phyloP scores from a whole-genome alignment of 352 stramenopile genomes.

The Phytophthora ramorum region DNA sequence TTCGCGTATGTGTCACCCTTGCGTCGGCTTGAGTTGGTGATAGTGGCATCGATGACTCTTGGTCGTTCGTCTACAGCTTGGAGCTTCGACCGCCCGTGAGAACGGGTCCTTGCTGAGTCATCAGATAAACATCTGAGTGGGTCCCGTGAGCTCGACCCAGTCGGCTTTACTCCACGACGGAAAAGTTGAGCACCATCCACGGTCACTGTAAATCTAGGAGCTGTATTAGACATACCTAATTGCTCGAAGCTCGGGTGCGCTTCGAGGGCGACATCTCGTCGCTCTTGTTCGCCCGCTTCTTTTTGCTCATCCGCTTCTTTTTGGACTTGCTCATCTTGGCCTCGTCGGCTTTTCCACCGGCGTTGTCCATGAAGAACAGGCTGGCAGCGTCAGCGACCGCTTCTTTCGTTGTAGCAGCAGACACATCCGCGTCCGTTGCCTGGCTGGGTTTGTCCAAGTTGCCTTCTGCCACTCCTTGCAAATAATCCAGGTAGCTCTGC shows the following conservation, averaged over 20 bases:
- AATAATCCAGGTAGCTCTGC: conserved; percentile 56
- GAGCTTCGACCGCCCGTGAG: neutral
- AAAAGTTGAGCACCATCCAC: neutral
- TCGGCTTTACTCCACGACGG: neutral
- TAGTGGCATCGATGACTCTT: conserved; percentile 8
- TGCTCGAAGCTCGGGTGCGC: conserved; percentile 25
- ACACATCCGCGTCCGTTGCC: conserved; percentile 2
- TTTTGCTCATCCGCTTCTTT: conserved; percentile 40
- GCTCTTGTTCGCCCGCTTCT: conserved; percentile 29
- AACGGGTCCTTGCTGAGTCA: neutral
- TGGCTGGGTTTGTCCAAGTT: conserved; percentile 14
- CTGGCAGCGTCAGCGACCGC: conserved; percentile 8
- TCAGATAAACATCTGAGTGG: neutral
- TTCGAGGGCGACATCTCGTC: conserved; percentile 17
- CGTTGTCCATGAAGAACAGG: conserved; percentile 73
- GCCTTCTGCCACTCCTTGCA: conserved; percentile 39
- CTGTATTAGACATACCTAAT: conserved; percentile 20
- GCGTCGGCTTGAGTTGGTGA: neutral
- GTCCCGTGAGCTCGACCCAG: neutral
- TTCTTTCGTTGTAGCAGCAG: conserved; percentile 3
- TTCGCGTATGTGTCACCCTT: neutral
- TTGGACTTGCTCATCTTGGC: conserved; percentile 33
- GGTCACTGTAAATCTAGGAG: neutral
- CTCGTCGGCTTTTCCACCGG: conserved; percentile 39
- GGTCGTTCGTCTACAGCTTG: neutral